Evolutionary conservation across 306 rosid species (phyloP).

Genomic region (Potentilla sterilis): DNA sequence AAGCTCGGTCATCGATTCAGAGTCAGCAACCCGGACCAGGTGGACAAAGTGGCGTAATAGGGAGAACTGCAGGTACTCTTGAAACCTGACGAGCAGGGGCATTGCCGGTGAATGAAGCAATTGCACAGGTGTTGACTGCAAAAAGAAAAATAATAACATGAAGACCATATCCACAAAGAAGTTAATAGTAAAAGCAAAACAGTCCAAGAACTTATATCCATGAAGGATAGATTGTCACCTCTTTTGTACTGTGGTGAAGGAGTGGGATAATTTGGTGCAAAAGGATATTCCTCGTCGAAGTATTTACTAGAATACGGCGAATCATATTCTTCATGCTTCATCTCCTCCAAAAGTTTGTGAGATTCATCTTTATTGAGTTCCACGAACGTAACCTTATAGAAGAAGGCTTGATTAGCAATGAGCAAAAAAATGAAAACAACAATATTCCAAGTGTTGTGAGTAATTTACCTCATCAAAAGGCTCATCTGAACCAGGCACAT

Average conservation of each 20-base stretch:
- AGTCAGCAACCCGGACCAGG: no score
- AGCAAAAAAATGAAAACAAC: neutral
- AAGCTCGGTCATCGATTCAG: no score
- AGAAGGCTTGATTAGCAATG: no score
- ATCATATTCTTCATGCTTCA: slow-evolving; percentile 35
- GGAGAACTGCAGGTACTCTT: no score
- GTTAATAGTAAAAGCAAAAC: neutral
- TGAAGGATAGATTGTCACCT: slow-evolving; percentile 18
- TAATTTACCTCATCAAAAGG: slow-evolving; percentile 46
- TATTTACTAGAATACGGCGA: neutral
- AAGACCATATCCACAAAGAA: neutral
- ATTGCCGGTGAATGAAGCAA: no score
- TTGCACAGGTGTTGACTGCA: slow-evolving; percentile 16
- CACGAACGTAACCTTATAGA: no score
- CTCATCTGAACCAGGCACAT: slow-evolving; percentile 48
- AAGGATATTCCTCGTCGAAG: neutral
- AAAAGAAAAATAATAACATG: neutral
- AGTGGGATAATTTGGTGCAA: slow-evolving; percentile 16
- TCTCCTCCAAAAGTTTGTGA: slow-evolving; percentile 43
- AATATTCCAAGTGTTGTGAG: neutral
- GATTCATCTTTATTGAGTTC: no score
- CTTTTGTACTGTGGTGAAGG: slow-evolving; percentile 27
- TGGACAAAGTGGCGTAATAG: no score
- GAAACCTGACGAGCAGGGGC: no score
- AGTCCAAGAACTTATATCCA: neutral